Evolutionary conservation across 345 rosid genomes (phyloP).

Genomic region (Sisymbrium irio): DNA sequence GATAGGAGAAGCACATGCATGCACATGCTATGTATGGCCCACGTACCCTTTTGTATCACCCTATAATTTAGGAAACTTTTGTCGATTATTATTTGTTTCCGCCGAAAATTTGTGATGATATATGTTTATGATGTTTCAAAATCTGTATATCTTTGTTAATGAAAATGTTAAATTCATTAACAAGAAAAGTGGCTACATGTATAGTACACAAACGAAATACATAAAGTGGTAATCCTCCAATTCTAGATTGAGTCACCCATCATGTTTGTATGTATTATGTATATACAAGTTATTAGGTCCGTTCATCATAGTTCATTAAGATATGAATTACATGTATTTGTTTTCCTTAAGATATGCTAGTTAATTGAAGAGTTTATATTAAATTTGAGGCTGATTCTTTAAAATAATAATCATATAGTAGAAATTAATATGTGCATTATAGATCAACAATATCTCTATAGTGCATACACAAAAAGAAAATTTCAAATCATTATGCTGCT

Average conservation of each 20-base stretch:
- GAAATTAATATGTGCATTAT: not conserved
- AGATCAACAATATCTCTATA: not conserved
- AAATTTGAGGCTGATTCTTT: not conserved
- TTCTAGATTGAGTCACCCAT: too few species aligned
- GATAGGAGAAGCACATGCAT: conserved; percentile 38
- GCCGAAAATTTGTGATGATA: conserved; percentile 27
- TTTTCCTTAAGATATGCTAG: not conserved
- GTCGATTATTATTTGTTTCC: conserved; percentile 33
- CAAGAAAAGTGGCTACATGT: too few species aligned
- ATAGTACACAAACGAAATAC: too few species aligned
- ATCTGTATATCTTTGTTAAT: not conserved
- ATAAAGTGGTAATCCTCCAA: too few species aligned
- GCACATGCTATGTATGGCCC: conserved; percentile 38
- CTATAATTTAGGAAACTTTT: conserved; percentile 35
- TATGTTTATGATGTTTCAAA: conserved; percentile 10
- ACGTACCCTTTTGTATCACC: conserved; percentile 12
- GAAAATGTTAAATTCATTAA: too few species aligned
- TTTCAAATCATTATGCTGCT: not conserved
- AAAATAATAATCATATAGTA: too few species aligned
- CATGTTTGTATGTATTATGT: too few species aligned
- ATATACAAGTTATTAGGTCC: not conserved
- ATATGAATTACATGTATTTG: too few species aligned
- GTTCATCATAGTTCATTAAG: too few species aligned
- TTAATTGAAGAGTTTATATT: not conserved
- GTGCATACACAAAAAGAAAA: not conserved